phyloP scores from a whole-genome alignment of 23 red algal genomes.

The Gracilaria gracilis region DNA sequence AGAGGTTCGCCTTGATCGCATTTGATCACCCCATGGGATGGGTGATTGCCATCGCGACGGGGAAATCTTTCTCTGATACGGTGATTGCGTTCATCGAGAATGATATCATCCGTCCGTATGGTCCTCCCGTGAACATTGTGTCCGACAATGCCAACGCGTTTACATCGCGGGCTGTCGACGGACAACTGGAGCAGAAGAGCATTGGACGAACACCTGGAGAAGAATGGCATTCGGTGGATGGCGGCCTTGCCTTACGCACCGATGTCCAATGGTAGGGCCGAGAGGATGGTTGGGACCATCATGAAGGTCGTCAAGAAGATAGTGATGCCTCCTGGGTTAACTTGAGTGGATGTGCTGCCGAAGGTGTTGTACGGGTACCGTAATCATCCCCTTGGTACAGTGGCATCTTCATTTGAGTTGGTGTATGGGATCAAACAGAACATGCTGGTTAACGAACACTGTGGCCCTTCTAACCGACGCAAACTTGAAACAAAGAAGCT shows the following conservation, averaged over 20 bases:
- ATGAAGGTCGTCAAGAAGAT: conserved; percentile 4
- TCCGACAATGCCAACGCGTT: neutral
- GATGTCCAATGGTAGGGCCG: neutral
- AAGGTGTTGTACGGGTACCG: conserved; percentile 36
- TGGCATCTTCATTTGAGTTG: neutral
- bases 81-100: neutral
- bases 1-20: neutral
- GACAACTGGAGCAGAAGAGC: neutral
- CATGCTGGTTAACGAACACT: neutral
- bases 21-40: neutral
- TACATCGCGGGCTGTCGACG: neutral
- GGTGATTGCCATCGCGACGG: neutral
- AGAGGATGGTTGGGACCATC: neutral
- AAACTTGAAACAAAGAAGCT: neutral
- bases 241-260: neutral
- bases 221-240: neutral
- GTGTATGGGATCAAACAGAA: neutral
- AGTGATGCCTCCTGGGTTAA: neutral
- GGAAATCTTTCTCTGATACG: neutral
- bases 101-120: neutral
- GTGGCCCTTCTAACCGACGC: neutral
- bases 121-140: neutral
- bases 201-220: neutral
- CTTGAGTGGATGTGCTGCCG: neutral
- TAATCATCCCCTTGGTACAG: neutral